Evolutionary conservation across 306 rosid species (phyloP).

Genomic region (Vicia sativa): DNA sequence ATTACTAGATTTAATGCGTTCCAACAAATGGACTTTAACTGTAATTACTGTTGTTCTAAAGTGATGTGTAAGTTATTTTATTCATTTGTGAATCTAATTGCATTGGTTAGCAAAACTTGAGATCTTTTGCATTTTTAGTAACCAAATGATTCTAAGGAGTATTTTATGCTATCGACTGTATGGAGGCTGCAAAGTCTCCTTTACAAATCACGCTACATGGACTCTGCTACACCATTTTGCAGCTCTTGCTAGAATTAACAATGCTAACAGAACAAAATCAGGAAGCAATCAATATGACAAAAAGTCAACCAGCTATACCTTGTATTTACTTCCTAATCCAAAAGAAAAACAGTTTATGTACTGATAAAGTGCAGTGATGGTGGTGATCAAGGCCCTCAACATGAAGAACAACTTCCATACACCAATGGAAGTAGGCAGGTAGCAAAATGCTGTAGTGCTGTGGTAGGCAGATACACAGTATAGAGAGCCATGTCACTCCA

Average conservation of each 20-base stretch:
- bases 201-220: slow-evolving; percentile 45
- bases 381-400: slow-evolving; percentile 54
- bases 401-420: slow-evolving; percentile 52
- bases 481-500: slow-evolving; percentile 48
- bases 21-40: no score
- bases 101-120: not conserved
- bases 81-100: not conserved
- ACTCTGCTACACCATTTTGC: slow-evolving; percentile 45
- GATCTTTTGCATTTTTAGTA: not conserved
- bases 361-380: slow-evolving; percentile 58
- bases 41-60: no score
- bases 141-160: no score
- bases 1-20: no score
- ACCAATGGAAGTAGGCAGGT: slow-evolving; percentile 35
- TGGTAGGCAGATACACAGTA: slow-evolving; percentile 48
- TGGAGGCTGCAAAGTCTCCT: slow-evolving; percentile 38
- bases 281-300: slow-evolving; percentile 39
- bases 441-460: slow-evolving; percentile 49
- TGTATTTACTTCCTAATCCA: slow-evolving; percentile 73
- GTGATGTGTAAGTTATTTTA: no score
- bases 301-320: slow-evolving; percentile 64
- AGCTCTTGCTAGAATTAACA: slow-evolving; percentile 43
- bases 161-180: slow-evolving; percentile 33
- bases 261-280: slow-evolving; percentile 44
- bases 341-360: slow-evolving; percentile 66